Conservation (phyloP, 192 early-diverging fungal genomes). For the Umbelopsis sp. region DNA sequence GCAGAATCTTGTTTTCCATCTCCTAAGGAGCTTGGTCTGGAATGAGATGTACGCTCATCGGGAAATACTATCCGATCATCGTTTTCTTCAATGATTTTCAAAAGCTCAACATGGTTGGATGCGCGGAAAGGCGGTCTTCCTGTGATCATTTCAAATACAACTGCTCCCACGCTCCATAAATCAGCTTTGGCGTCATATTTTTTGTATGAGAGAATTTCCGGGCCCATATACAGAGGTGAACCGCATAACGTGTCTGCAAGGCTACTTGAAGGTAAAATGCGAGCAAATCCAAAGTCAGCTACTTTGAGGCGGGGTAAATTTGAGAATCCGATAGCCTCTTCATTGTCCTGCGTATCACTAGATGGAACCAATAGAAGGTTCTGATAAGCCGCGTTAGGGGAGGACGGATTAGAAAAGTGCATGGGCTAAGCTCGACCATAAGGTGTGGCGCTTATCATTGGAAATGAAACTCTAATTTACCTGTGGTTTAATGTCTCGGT, state of each 20-base stretch:
- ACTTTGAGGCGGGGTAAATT: slow-evolving; percentile 84
- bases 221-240: slow-evolving; percentile 95
- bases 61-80: slow-evolving; percentile 89
- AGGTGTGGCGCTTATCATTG: no score
- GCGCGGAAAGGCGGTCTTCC: slow-evolving; percentile 93
- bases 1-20: slow-evolving; percentile 3
- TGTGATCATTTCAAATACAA: slow-evolving; percentile 92
- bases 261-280: slow-evolving; percentile 79
- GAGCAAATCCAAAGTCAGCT: slow-evolving; percentile 98
- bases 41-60: slow-evolving; percentile 50
- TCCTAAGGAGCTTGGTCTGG: slow-evolving; percentile 6
- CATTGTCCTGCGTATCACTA: slow-evolving; percentile 41
- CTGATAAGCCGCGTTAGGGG: slow-evolving; percentile 35
- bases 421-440: neutral
- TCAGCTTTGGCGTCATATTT: slow-evolving; percentile 96
- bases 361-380: slow-evolving; percentile 81
- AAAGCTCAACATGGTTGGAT: slow-evolving; percentile 89
- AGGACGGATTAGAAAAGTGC: neutral
- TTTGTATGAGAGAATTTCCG: slow-evolving; percentile 86
- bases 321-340: slow-evolving; percentile 41
- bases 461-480: slow-evolving; percentile 42
- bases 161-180: slow-evolving; percentile 95
- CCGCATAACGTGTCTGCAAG: slow-evolving; percentile 96
- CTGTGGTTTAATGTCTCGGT: slow-evolving; percentile 98
- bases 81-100: slow-evolving; percentile 86